Evolutionary conservation across 805 yeast genomes (phyloP).

Genomic region (Starmerella geochares): DNA sequence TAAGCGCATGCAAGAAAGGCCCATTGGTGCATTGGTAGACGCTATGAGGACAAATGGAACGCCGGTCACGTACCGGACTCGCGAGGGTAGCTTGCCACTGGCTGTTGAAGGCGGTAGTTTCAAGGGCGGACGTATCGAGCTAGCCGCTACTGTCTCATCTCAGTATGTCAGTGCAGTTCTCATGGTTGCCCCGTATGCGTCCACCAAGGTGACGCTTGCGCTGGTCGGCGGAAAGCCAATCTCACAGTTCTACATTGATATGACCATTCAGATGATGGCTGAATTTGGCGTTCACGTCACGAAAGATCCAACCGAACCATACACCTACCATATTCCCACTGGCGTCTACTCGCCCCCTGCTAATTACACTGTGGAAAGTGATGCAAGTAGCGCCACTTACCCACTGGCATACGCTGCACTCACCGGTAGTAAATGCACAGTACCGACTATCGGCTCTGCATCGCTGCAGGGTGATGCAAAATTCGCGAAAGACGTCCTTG

Average conservation of each 20-base stretch:
- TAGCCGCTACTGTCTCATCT: slow-evolving; percentile 92
- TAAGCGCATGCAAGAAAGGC: slow-evolving; percentile 94
- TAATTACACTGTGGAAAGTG: slow-evolving; percentile 86
- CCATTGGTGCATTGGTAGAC: slow-evolving; percentile 91
- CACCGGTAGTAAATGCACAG: slow-evolving; percentile 83
- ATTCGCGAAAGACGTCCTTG: slow-evolving; percentile 84
- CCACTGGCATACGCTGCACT: slow-evolving; percentile 96
- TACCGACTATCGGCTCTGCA: slow-evolving; percentile 85
- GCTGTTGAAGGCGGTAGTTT: slow-evolving; percentile 47
- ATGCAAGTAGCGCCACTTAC: slow-evolving; percentile 95
- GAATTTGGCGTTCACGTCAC: slow-evolving; percentile 74
- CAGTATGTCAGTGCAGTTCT: slow-evolving; percentile 93
- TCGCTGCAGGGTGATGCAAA: slow-evolving; percentile 96
- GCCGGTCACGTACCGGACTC: slow-evolving; percentile 56
- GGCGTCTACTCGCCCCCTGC: slow-evolving; percentile 71
- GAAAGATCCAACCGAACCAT: slow-evolving; percentile 56
- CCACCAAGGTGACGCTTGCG: slow-evolving; percentile 73
- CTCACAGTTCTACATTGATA: slow-evolving; percentile 88
- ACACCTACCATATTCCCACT: slow-evolving; percentile 84
- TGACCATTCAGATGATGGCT: slow-evolving; percentile 94
- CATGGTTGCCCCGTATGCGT: slow-evolving; percentile 97
- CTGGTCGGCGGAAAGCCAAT: slow-evolving; percentile 95
- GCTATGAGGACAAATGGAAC: slow-evolving; percentile 79
- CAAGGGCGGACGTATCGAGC: slow-evolving; percentile 82
- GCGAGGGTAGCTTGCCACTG: slow-evolving; percentile 77